These are phyloP conservation scores for Suhomyces wounanorum DNA, from an alignment of 1,139 yeast species.

Conservation along the genomic window DNA sequence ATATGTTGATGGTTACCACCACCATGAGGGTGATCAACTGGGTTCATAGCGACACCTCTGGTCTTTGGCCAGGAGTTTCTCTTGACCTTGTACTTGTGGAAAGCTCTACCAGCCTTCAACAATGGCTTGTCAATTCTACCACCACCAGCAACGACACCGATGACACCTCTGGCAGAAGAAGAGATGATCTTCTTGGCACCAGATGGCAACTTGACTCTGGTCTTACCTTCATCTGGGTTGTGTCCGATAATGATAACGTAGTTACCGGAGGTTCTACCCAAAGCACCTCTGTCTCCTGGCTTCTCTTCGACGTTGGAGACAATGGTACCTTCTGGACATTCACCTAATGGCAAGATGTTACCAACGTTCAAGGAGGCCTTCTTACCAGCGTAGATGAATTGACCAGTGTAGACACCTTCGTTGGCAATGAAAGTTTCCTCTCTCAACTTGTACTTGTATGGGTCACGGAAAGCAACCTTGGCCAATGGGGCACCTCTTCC, in stretches of 20 bases:
- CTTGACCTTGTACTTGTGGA: constrained; percentile 98
- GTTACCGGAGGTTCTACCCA: constrained; percentile 99
- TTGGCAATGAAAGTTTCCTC: constrained; percentile 94
- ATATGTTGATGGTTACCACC: constrained; percentile 99
- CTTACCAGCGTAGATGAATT: constrained; percentile 98
- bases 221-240: constrained; percentile 98
- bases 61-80: constrained; percentile 99
- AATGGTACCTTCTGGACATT: constrained; percentile 99
- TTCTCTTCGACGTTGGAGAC: constrained; percentile 98
- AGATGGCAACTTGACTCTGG: constrained; percentile 98
- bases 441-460: constrained; percentile 97
- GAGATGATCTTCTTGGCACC: constrained; percentile 97
- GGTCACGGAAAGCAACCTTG: constrained; percentile 98
- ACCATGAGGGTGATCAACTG: constrained; percentile 99
- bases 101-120: constrained; percentile 99
- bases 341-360: constrained; percentile 94
- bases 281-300: constrained; percentile 99
- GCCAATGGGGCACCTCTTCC: constrained; percentile 99
- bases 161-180: constrained; percentile 98
- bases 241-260: constrained; percentile 98
- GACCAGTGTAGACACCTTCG: constrained; percentile 99
- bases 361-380: constrained; percentile 97
- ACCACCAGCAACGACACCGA: constrained; percentile 99
- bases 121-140: constrained; percentile 99
- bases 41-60: constrained; percentile 99